Evolutionary conservation across 768 basidiomycete genomes (phyloP).

Genomic region (Leucocoprinus birnbaumii): DNA sequence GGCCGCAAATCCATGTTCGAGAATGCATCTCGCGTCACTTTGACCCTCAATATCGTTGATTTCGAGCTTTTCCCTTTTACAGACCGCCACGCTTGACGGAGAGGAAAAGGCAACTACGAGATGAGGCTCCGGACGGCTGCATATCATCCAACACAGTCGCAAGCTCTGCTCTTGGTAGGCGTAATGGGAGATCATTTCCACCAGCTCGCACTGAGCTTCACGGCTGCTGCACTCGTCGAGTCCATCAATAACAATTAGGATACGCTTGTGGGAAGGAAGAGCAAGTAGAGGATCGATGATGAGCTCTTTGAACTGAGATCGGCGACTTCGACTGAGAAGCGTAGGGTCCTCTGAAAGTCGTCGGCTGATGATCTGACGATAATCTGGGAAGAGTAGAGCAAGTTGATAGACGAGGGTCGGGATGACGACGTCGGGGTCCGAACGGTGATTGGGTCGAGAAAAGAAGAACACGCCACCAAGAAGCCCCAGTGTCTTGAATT

Average conservation of each 20-base stretch:
- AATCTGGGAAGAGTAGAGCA: neutral
- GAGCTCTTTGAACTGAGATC: neutral
- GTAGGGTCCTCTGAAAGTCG: neutral
- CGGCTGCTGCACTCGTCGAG: neutral
- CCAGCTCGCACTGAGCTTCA: neutral
- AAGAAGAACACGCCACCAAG: slow-evolving; percentile 10
- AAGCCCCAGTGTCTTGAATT: neutral
- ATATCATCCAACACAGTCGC: neutral
- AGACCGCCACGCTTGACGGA: neutral
- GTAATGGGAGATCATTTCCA: neutral
- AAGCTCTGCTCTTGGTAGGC: neutral
- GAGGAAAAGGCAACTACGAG: neutral
- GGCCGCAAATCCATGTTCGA: neutral
- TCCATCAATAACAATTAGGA: neutral
- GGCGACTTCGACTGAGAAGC: neutral
- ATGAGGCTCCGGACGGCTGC: neutral
- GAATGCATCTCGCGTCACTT: neutral
- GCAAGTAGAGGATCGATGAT: neutral
- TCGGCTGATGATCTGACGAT: neutral
- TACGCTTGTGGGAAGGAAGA: neutral
- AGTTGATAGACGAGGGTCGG: slow-evolving; percentile 4
- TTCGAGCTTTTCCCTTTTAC: neutral
- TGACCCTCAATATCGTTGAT: neutral
- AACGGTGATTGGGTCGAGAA: neutral
- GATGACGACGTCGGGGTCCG: neutral